Evolutionary conservation across 106 monocot species (phyloP).

Genomic region (Dactylorhiza incarnata): DNA sequence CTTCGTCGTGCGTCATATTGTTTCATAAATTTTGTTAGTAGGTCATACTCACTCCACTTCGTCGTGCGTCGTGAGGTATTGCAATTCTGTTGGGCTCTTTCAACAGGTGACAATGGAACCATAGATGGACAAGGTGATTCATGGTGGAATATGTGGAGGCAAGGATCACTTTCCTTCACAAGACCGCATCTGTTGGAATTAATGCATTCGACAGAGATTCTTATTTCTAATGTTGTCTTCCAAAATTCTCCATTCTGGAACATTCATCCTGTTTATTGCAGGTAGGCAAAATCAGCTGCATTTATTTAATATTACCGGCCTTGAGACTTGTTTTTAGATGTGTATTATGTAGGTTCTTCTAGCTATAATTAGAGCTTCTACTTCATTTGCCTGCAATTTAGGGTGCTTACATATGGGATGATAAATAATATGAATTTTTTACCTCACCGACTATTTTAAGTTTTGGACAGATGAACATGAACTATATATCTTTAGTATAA

Average conservation of each 20-base stretch:
- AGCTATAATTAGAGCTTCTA: background rate
- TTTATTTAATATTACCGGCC: background rate
- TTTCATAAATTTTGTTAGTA: background rate
- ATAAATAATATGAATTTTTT: background rate
- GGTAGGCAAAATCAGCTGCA: conserved; percentile 10
- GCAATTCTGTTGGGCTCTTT: background rate
- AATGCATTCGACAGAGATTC: conserved; percentile 62
- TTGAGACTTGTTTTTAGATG: background rate
- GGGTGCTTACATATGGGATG: background rate
- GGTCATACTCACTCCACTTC: background rate
- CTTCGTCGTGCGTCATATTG: background rate
- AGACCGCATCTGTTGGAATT: conserved; percentile 80
- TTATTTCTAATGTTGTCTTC: conserved; percentile 27
- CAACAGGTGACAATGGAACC: conserved; percentile 72
- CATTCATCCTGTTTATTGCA: conserved; percentile 57
- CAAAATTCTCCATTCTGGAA: conserved; percentile 55
- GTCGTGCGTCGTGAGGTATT: background rate
- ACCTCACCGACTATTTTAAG: background rate
- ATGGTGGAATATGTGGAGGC: conserved; percentile 99
- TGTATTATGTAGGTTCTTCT: background rate
- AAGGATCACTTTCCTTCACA: conserved; percentile 55
- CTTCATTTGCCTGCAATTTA: background rate
- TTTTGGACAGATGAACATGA: no score
- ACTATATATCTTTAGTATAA: no score
- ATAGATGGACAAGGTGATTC: conserved; percentile 93